Evolutionary conservation across 2,329 filamentous ascomycete genomes (phyloP), one percentile per base, ranked within the genome.

Genomic region (Arthrobotrys megalospora): DNA sequence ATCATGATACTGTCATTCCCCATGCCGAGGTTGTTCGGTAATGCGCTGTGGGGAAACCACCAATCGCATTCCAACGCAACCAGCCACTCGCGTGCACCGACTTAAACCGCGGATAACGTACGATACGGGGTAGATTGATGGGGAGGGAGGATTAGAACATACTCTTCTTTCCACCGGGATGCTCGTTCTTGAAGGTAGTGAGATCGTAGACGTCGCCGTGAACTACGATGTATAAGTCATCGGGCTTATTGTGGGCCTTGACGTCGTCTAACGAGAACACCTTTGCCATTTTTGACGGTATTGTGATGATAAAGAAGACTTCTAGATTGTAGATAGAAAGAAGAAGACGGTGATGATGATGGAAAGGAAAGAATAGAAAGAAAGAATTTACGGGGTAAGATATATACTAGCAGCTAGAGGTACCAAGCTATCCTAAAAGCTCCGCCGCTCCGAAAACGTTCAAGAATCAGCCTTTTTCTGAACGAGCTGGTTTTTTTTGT

Each of bases 131-230:
- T 8, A 7, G 8, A 16, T n/a, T 7, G 52, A 47, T 38, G 43
- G 45, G 24, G 11, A 24, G 19, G 16, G 21, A 36, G n/a, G 28
- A 24, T 21, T 48, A 58, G 32, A 16, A 80, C 87, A 80, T 85
- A 91, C 89, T 91, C 86, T 91, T 91, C 85, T 91, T 91, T 80
- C 90, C 89, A 89, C 93, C 93, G 84, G 92, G 93, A 84, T 95
- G 92, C 81, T 94, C 92, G 78, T 94, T 91, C 84, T 93, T 91
- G 84, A 95, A 95, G 41, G 58, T 63, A 21, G 94, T 97, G 82
- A 98, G 84, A 84, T 99, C 95, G 85, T 97, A 98, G 81, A 98
- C 95, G 85, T 98, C 95, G 82, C 94, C 92, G 81, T 98, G 95
- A 81, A 98, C 90, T 80, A 96, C 90, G 83, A 98, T 93, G 90